Percentiles rank a stretch among this genome's conserved stretches.
These are phyloP conservation scores for Barnettozyma californica DNA, from an alignment of 805 yeast genomes.

Conservation along the genomic window DNA sequence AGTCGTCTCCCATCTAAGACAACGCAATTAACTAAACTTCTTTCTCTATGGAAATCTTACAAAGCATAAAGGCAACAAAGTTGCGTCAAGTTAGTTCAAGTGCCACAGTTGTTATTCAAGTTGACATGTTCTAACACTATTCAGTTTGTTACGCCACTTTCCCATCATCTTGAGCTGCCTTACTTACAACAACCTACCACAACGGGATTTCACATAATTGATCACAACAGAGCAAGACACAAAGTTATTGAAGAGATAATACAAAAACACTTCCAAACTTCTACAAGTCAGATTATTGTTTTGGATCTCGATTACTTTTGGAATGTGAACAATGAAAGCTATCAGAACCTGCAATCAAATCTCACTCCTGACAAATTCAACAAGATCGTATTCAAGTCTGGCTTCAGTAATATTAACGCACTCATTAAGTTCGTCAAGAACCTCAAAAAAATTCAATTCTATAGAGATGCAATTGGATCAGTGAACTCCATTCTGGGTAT, in stretches of 20 bases:
- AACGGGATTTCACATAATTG: conserved; percentile 5
- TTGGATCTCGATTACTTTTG: conserved; percentile 13
- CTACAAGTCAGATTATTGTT: not conserved
- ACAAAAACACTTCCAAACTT: not conserved
- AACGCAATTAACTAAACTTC: not conserved
- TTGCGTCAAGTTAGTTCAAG: not conserved
- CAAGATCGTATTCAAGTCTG: not conserved
- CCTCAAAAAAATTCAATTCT: not conserved
- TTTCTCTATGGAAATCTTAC: conserved; percentile 1
- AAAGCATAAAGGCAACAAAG: not conserved
- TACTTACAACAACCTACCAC: not conserved
- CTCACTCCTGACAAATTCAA: not conserved
- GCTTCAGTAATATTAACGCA: not conserved
- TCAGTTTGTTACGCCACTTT: conserved; percentile 1
- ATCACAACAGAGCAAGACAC: conserved; percentile 3
- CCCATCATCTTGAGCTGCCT: not conserved
- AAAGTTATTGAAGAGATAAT: not conserved
- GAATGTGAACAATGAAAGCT: conserved; percentile 1
- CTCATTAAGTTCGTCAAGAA: conserved; percentile 1
- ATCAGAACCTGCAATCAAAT: not conserved
- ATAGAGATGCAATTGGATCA: not conserved
- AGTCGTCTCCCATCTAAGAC: too few relatives aligned
- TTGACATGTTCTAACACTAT: not conserved
- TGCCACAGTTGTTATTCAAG: not conserved
- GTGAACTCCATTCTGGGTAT: not conserved